These are phyloP conservation scores for Trichoderma oligosporum DNA, from an alignment of 2,329 filamentous ascomycete species.

Conservation along the genomic window DNA sequence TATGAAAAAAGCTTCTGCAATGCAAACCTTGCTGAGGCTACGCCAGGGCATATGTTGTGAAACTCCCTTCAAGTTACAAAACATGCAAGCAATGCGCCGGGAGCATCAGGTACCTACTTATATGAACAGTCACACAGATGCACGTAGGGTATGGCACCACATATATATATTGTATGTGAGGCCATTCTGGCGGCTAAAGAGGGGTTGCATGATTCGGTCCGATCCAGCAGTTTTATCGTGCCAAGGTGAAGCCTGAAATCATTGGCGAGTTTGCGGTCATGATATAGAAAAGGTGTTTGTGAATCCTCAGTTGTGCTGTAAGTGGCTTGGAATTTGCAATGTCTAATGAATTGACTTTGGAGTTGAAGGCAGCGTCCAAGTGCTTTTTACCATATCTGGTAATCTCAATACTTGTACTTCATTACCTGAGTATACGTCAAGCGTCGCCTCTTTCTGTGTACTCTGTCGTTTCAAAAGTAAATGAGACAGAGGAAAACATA, in stretches of 20 bases:
- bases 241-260: background rate
- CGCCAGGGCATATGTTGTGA: background rate
- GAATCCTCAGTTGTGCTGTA: background rate
- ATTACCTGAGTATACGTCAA: background rate
- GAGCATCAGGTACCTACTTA: background rate
- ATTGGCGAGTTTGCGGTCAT: background rate
- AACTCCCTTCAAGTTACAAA: background rate
- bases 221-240: background rate
- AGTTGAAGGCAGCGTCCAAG: background rate
- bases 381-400: background rate
- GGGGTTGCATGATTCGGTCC: background rate
- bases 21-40: background rate
- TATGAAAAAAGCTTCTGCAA: background rate
- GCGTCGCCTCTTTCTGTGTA: background rate
- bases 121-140: slow-evolving; percentile 5
- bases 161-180: background rate
- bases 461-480: background rate
- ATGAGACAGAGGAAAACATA: background rate
- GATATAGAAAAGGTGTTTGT: background rate
- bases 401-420: no score
- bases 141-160: background rate
- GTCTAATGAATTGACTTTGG: background rate
- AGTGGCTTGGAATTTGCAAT: background rate
- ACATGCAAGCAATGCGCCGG: background rate
- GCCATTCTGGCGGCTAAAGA: slow-evolving; percentile 3